Base-by-base conservation (phyloP, 108 stramenopile genomes). In the Parietichytrium sp. region DNA sequence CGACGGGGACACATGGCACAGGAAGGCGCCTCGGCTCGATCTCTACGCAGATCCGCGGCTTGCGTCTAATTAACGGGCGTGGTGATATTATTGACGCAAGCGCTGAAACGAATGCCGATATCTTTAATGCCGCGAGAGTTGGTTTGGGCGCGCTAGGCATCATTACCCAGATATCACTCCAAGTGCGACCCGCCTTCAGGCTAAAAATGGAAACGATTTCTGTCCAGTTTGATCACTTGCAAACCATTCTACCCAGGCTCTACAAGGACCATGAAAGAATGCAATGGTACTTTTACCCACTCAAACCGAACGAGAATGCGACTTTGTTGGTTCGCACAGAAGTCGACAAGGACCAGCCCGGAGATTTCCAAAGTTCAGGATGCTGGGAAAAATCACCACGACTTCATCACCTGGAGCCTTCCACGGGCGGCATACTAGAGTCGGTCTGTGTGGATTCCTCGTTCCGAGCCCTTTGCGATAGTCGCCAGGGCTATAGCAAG, bases 91-190 rank as follows among this genome's bases (percentile, higher is more conserved):
- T 49, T 7, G 48, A 49, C 48, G 77, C 30, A 4, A 42, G 33
- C 7, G 77, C 7, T 20, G 6, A 4, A 6, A 6, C 12, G 4
- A n/a, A 78, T 4, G 25, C 48, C 33, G 77, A 13, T 25, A 12
- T 78, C 6, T 49, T 78, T 7, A 4, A 12, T 8, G 77, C 27
- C 7, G 77, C 77, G 7, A 4, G 77, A 6, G 77, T 49, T 6
- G 77, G 77, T 26, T 36, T 78, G 7, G 77, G 77, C 6, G 77
- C 77, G 30, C 48, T 78, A n/a, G 77, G 77, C 8, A 38, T 78
- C 8, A 36, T 78, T 49, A 25, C 27, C 4, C 45, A 25, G 7
- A 25, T 78, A 6, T 42, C 77, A 18, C 25, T 78, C 13, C 45
- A 38, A 6, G 18, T 38, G 4, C 33, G 30, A 20, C 77, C 77